Conservation (phyloP, 805 yeast species). For the Yamadazyma sp. region DNA sequence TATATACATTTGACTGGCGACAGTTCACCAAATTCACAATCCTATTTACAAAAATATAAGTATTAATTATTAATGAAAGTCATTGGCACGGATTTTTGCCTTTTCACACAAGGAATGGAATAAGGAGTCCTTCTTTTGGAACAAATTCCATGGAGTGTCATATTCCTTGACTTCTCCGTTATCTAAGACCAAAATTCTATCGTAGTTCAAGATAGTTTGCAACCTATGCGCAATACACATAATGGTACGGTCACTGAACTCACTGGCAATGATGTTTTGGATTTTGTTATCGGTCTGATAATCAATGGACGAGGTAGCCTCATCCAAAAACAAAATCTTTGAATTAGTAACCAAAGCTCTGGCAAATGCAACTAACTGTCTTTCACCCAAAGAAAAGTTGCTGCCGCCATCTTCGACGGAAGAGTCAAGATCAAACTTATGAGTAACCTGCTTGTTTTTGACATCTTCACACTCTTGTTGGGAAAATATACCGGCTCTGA, state of each 20-base stretch:
- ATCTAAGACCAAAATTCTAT: constrained; percentile 77
- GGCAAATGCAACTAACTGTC: constrained; percentile 77
- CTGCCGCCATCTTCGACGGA: constrained; percentile 65
- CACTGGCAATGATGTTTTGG: constrained; percentile 65
- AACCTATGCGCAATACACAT: constrained; percentile 87
- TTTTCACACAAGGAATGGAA: constrained; percentile 71
- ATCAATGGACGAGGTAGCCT: constrained; percentile 80
- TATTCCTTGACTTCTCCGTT: constrained; percentile 75
- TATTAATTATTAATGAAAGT: constrained; percentile 34
- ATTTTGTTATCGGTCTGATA: constrained; percentile 81
- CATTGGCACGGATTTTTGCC: constrained; percentile 42
- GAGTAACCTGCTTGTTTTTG: constrained; percentile 21
- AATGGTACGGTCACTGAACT: constrained; percentile 70
- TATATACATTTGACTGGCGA: too few species aligned
- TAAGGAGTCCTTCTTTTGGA: constrained; percentile 46
- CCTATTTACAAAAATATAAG: constrained; percentile 1
- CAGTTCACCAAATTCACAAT: background rate
- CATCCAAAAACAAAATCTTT: constrained; percentile 77
- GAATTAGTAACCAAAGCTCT: constrained; percentile 78
- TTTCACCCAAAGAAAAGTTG: constrained; percentile 76
- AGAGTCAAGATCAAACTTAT: constrained; percentile 45
- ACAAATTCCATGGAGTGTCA: constrained; percentile 68
- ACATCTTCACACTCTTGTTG: constrained; percentile 29
- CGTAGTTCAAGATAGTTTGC: constrained; percentile 70
- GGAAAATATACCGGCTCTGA: constrained; percentile 47